phyloP scores from a whole-genome alignment of 345 rosid species.

The Eutrema yunnanense region DNA sequence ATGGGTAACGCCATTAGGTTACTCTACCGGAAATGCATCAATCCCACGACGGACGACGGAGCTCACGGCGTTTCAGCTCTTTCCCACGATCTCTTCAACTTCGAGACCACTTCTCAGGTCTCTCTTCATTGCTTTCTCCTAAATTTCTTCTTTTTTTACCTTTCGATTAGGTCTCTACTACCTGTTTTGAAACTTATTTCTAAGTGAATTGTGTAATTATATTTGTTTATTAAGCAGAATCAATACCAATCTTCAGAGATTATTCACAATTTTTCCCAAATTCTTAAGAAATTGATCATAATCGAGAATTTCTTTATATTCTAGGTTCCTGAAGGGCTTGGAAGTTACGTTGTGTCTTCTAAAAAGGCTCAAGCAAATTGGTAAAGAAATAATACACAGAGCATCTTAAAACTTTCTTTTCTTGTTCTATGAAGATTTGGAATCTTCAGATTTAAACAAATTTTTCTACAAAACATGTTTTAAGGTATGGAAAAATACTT shows the following conservation, averaged over 20 bases:
- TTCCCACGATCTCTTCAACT: constrained; percentile 63
- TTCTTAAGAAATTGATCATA: neutral
- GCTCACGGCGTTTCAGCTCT: constrained; percentile 74
- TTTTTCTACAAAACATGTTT: constrained; percentile 16
- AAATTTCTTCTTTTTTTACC: neutral
- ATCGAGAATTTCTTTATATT: neutral
- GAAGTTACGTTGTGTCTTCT: constrained; percentile 62
- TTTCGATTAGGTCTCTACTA: neutral
- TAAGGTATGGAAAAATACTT: constrained; percentile 74
- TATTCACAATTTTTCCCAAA: neutral
- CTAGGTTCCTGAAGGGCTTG: constrained; percentile 76
- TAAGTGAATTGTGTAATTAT: neutral
- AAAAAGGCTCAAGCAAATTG: constrained; percentile 89
- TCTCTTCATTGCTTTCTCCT: neutral
- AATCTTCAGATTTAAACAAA: neutral
- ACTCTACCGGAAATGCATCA: constrained; percentile 41
- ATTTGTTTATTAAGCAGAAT: neutral
- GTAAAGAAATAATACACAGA: constrained; percentile 31
- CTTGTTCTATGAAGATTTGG: neutral
- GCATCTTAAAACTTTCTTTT: neutral
- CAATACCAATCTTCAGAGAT: neutral
- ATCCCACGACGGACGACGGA: constrained; percentile 38
- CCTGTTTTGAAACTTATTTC: neutral
- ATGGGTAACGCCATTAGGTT: constrained; percentile 59
- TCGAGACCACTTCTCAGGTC: constrained; percentile 80